phyloP scores from a whole-genome alignment of 306 rosid species.

The Cicer chorassanicum region DNA sequence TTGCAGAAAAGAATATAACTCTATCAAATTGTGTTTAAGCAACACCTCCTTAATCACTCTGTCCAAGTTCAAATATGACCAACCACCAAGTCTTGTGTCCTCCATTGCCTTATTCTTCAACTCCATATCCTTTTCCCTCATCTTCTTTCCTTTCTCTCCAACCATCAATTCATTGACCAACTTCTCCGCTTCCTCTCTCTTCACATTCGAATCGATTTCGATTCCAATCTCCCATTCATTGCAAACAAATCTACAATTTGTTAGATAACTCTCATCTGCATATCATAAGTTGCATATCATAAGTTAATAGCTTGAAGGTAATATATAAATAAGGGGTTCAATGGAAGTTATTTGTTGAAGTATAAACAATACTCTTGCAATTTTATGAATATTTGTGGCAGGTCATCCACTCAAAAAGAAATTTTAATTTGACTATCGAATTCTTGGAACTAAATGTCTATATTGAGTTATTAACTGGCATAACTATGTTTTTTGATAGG shows the following conservation, averaged over 20 bases:
- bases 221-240: slow-evolving; percentile 40
- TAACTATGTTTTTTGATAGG: too few relatives aligned
- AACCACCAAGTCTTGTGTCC: slow-evolving; percentile 19
- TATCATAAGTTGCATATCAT: neutral
- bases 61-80: slow-evolving; percentile 38
- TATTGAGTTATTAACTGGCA: too few relatives aligned
- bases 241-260: slow-evolving; percentile 34
- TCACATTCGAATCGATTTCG: slow-evolving; percentile 19
- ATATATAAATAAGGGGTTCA: neutral
- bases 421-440: too few relatives aligned
- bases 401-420: neutral
- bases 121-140: slow-evolving; percentile 18
- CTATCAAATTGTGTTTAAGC: slow-evolving; percentile 9
- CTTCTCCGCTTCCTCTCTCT: slow-evolving; percentile 37
- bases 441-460: too few relatives aligned
- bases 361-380: neutral
- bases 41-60: slow-evolving; percentile 40
- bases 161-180: slow-evolving; percentile 36
- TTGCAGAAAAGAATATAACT: neutral
- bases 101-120: slow-evolving; percentile 27
- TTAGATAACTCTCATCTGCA: slow-evolving; percentile 43
- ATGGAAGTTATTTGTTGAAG: neutral
- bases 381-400: neutral
- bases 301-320: neutral
- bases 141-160: slow-evolving; percentile 39